Percentiles rank a stretch among this genome's conserved stretches.
Evolutionary conservation across 2,329 filamentous ascomycete genomes (phyloP).

Genomic region (Talaromyces amestolkiae): DNA sequence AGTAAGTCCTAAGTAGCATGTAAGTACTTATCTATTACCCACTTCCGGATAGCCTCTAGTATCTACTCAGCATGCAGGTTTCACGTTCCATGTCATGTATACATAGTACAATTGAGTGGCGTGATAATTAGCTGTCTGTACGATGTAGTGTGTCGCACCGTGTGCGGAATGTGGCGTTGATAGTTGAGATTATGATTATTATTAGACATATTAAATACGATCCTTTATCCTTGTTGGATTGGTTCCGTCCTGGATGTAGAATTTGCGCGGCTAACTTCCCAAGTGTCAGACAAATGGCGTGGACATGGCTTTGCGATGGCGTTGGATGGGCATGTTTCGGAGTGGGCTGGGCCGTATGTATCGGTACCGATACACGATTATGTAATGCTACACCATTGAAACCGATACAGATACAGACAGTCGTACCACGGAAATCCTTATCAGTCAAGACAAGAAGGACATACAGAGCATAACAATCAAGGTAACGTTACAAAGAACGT

Average conservation of each 20-base stretch:
- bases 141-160: too few species aligned
- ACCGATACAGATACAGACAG: background rate
- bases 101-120: background rate
- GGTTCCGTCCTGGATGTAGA: background rate
- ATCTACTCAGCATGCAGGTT: background rate
- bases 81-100: background rate
- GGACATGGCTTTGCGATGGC: background rate
- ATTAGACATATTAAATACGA: background rate
- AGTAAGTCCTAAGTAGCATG: too few species aligned
- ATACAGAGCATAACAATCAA: background rate
- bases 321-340: constrained; percentile 7
- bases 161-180: background rate
- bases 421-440: background rate
- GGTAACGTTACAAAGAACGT: background rate
- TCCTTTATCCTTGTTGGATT: too few species aligned
- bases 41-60: background rate
- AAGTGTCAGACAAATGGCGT: background rate
- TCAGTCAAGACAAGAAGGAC: background rate
- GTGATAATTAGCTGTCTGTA: background rate
- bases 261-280: background rate
- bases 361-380: background rate
- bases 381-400: background rate
- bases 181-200: background rate
- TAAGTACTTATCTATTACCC: background rate
- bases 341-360: constrained; percentile 8